A percentile compares a stretch with the other conserved stretches of the same genome.
Conservation (phyloP, 306 rosid species). For the Arachis stenosperma region DNA sequence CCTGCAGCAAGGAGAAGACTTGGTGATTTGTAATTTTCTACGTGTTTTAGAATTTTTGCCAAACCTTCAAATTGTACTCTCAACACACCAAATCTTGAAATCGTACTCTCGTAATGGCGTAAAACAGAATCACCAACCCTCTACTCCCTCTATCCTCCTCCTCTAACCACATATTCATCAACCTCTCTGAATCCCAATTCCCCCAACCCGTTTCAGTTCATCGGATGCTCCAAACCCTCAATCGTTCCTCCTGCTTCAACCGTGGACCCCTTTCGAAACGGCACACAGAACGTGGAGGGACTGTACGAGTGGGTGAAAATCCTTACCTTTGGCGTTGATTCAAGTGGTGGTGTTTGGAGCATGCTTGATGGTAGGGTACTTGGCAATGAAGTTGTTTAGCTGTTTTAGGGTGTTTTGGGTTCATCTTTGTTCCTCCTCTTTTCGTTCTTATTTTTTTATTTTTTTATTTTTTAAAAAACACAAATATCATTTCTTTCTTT, state of each 20-base stretch:
- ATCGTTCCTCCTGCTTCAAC: constrained; percentile 18
- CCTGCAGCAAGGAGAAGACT: no score
- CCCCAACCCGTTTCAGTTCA: no score
- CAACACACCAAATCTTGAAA: background rate
- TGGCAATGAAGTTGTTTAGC: constrained; percentile 55
- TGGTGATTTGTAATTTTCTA: no score
- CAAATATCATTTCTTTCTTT: no score
- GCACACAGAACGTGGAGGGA: constrained; percentile 53
- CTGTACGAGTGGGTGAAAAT: constrained; percentile 75
- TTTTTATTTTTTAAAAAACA: no score
- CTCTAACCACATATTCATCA: constrained; percentile 38
- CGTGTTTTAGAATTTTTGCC: no score
- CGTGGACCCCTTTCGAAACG: constrained; percentile 80
- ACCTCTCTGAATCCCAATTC: constrained; percentile 5
- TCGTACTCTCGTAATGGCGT: constrained; percentile 56
- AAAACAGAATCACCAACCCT: constrained; percentile 50
- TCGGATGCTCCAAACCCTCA: no score
- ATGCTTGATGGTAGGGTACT: constrained; percentile 59
- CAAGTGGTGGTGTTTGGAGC: constrained; percentile 69
- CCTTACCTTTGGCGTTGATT: constrained; percentile 56
- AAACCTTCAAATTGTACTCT: no score
- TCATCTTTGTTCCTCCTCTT: no score
- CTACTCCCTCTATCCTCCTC: constrained; percentile 48
- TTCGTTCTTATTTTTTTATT: no score
- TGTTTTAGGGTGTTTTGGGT: no score